phyloP scores from a whole-genome alignment of 2,329 filamentous ascomycete species.

The Sarocladium oryzae region DNA sequence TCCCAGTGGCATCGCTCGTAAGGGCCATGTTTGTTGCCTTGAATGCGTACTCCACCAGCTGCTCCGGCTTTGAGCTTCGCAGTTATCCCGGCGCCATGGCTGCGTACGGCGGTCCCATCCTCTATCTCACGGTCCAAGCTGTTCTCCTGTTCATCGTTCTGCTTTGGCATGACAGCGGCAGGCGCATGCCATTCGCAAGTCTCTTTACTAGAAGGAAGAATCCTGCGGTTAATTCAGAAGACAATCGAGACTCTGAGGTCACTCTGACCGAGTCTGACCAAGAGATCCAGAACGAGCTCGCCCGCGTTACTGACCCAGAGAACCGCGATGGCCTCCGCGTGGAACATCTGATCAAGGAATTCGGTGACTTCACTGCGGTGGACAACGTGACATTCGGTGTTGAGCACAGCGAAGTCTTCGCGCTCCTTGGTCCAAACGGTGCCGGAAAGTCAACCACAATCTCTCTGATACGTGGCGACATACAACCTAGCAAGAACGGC shows the following conservation, averaged over 20 bases:
- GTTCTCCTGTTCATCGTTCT: slow-evolving; percentile 61
- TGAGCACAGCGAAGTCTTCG: slow-evolving; percentile 62
- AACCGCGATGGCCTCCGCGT: slow-evolving; percentile 49
- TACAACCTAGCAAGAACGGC: slow-evolving; percentile 45
- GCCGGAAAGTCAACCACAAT: slow-evolving; percentile 72
- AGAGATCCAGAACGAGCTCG: slow-evolving; percentile 18
- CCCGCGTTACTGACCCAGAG: slow-evolving; percentile 21
- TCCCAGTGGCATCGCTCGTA: slow-evolving; percentile 66
- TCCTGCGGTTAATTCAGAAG: slow-evolving; percentile 11
- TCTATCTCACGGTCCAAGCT: slow-evolving; percentile 68
- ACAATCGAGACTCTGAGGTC: background rate
- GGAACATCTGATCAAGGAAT: slow-evolving; percentile 61
- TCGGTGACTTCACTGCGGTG: slow-evolving; percentile 58
- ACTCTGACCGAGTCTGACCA: slow-evolving; percentile 14
- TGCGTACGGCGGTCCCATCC: slow-evolving; percentile 71
- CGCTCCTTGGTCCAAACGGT: slow-evolving; percentile 69
- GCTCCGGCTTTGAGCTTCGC: slow-evolving; percentile 52
- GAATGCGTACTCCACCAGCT: slow-evolving; percentile 73
- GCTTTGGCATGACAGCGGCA: slow-evolving; percentile 70
- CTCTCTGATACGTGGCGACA: slow-evolving; percentile 65
- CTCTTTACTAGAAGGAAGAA: slow-evolving; percentile 8
- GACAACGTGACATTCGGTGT: slow-evolving; percentile 68
- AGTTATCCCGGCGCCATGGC: slow-evolving; percentile 62
- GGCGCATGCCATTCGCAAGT: background rate
- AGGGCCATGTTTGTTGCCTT: slow-evolving; percentile 65